phyloP scores from a whole-genome alignment of 2,329 filamentous ascomycete species.

The Clonostachys solani region DNA sequence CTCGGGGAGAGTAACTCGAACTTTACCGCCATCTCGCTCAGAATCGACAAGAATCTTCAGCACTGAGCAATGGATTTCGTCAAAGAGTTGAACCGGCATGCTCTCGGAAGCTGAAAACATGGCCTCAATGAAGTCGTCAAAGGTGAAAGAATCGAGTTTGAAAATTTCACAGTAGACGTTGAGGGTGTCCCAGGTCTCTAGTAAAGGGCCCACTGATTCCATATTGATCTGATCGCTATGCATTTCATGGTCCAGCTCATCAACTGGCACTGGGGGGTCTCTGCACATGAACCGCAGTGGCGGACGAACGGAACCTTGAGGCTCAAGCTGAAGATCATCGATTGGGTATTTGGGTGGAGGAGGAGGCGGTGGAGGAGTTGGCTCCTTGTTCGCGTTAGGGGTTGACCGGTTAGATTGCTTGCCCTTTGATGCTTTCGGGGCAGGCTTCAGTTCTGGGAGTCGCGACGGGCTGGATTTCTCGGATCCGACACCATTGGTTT shows the following conservation, averaged over 20 bases:
- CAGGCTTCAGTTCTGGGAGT: constrained; percentile 70
- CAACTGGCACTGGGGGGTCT: constrained; percentile 44
- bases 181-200: constrained; percentile 94
- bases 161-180: constrained; percentile 98
- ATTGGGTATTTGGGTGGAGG: constrained; percentile 90
- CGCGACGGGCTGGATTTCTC: constrained; percentile 42
- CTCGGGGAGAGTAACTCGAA: constrained; percentile 75
- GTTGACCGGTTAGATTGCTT: constrained; percentile 13
- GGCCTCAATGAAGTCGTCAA: constrained; percentile 91
- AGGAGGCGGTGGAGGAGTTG: constrained; percentile 51
- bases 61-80: constrained; percentile 88
- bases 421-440: constrained; percentile 66
- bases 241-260: constrained; percentile 13
- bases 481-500: constrained; percentile 33
- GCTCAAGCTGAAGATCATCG: constrained; percentile 82
- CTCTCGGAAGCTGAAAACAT: constrained; percentile 74
- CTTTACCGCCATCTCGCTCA: constrained; percentile 70
- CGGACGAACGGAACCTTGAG: constrained; percentile 65
- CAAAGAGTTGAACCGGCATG: constrained; percentile 76
- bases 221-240: constrained; percentile 56
- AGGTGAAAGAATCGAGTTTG: constrained; percentile 91
- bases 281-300: constrained; percentile 72
- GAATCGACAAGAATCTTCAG: constrained; percentile 80
- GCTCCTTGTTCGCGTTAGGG: constrained; percentile 14
- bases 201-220: constrained; percentile 76